Base-by-base conservation (phyloP, 768 basidiomycete genomes). In the Porpolomopsis calyptriformis region DNA sequence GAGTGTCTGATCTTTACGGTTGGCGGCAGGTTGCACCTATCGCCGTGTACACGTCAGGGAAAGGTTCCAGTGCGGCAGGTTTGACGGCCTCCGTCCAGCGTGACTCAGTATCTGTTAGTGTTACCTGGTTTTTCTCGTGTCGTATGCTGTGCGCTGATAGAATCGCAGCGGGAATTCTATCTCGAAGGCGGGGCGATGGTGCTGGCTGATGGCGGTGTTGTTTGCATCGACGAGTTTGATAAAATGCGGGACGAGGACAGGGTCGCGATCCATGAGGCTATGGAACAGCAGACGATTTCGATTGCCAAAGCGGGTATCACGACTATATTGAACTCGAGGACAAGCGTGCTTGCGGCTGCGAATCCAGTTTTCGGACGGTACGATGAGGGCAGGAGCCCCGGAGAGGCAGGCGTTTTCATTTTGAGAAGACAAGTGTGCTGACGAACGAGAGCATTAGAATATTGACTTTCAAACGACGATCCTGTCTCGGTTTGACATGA, bases 201-300 rank as follows among this genome's bases (percentile, higher is more conserved):
- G 4, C 78, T 98, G 29, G 96, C 96, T 1, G 96, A 99, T 60
- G 88, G 88, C 10, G 96, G 96, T 23, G 93, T 99, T 11, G 96
- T 98, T 31, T 98, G 96, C 58, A 99, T 99, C 58, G 96, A 99
- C 56, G 96, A 99, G 62, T 99, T 99, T 56, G 96, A 99, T 67
- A 99, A 99, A 70, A 99, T 99, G 96, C 74, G 94, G 31, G 96
- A 99, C 54, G 94, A 98, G 64, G 96, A 99, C 61, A 81, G 96
- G 46, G 96, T 98, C 4, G 96, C 96, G 0, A 98, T 98, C 49
- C 96, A 98, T 64, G 96, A 98, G 67, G 96, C 94, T 11, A 99
- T 99, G 96, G 96, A 99, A 58, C 96, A 99, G 59, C 94, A 98
- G 58, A 99, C 96, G 0, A 98, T 99, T 54, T 98, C 96, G 1